Base-by-base conservation (phyloP, 257 asterid genomes). In the Scutellaria barbata region DNA sequence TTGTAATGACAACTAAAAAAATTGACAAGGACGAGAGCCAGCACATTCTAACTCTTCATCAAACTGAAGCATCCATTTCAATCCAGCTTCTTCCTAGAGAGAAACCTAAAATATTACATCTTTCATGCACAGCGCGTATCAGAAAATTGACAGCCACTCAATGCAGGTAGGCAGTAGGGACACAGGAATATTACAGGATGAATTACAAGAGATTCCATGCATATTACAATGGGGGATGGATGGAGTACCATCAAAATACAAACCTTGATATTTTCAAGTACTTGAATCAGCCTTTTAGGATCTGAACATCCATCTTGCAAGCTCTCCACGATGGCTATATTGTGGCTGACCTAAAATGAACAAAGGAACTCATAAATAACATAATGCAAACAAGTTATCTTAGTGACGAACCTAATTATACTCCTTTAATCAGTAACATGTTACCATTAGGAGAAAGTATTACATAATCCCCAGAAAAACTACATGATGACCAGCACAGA, bases 241-340 rank as follows among this genome's bases (percentile, higher is more conserved):
- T 9, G 50, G 57, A 25, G 72, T 73, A 64, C 48, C 42, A 63
- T 47, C 22, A 48, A 69, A n/a, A 62, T 60, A 83, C 88, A 68
- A 81, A 90, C 97, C 97, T 93, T 89, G 22, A 88, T 82, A 57
- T 83, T 71, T 80, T 84, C 90, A 66, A 93, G 88, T 58, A 73
- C 85, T 70, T 84, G 79, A 68, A 90, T 83, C 51, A 93, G 92
- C 83, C 68, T 90, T 80, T 77, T 85, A 41, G 97, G 95, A 82
- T 90, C 83, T 62, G 82, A 79, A 79, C 85, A 87, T 54, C 91
- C 97, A 74, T 85, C 90, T 86, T 72, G 94, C 73, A 84, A 79
- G 87, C 75, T 82, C 82, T 87, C 92, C n/a, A 80, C 84, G 43
- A 93, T 76, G 56, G 87, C 82, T 73, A 87, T 77, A 80, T 93